Base-by-base conservation (phyloP, 2,329 filamentous ascomycete genomes). In the Zopfia rhizophila region DNA sequence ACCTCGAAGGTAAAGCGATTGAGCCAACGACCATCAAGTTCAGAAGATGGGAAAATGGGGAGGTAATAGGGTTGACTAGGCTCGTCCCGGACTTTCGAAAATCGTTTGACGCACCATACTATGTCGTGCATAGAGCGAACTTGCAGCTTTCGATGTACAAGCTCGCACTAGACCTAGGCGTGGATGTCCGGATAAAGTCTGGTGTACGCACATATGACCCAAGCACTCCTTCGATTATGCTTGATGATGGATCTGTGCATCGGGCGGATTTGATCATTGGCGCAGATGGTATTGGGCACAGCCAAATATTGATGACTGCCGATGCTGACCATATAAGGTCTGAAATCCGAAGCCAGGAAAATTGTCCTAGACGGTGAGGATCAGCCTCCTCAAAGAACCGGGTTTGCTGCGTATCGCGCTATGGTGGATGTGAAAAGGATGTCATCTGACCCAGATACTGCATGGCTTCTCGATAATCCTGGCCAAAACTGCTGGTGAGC, bases 351-450 rank as follows among this genome's bases (percentile, higher is more conserved):
- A 27, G 53, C 51, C 1, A 22, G 56, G n/a, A 51, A 41, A 23
- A 38, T 52, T 3, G 45, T 61, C 10, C 27, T 61, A 6, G 38
- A 32, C 7, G 46, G 45, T 7, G 36, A 35, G 14, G 51, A 59
- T 25, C 46, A 36, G 30, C 68, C 70, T 7, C 82, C 82, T 0
- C 63, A 76, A 8, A 76, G 78, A 0, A 85, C 82, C 0, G 84
- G 84, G 0, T 84, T 87, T 58, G 65, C 87, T 18, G 84, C 83
- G 1, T 88, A 87, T 58, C 75, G 84, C 4, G 79, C 58, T 22
- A 78, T 84, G 0, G 71, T 87, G 2, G 68, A 73, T 1, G 60
- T 78, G 0, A 45, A 53, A 13, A 75, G 79, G 17, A 73, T 83
- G 19, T 72, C 83, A 28, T 21, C 22, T 3, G 54, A 63, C 39